Percentiles rank a stretch among this genome's conserved stretches.
Conservation (phyloP, 345 rosid species). For the Anacardium occidentale region DNA sequence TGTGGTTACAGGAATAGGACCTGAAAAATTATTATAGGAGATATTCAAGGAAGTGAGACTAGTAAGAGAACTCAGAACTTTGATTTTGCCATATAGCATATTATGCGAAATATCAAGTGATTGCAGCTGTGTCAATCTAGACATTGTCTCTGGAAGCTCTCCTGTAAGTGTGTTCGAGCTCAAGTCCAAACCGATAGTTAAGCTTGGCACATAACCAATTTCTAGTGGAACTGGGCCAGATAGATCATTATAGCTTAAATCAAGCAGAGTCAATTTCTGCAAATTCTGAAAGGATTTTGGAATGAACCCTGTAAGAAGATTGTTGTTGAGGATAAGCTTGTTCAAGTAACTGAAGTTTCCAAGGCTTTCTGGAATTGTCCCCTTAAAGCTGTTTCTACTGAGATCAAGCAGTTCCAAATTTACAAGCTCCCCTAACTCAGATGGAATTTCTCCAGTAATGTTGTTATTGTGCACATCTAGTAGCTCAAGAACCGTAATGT, state of each 20-base stretch:
- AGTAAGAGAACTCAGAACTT: slow-evolving; percentile 76
- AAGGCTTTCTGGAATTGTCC: slow-evolving; percentile 69
- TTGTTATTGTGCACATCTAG: slow-evolving; percentile 86
- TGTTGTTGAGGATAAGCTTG: slow-evolving; percentile 93
- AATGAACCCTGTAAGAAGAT: slow-evolving; percentile 67
- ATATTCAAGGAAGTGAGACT: slow-evolving; percentile 86
- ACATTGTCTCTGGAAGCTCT: slow-evolving; percentile 62
- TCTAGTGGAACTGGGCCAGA: slow-evolving; percentile 70
- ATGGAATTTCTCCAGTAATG: slow-evolving; percentile 73
- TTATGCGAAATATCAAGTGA: slow-evolving; percentile 86
- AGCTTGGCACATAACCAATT: slow-evolving; percentile 72
- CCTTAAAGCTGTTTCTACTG: slow-evolving; percentile 80
- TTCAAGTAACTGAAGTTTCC: slow-evolving; percentile 86
- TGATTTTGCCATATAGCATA: slow-evolving; percentile 57
- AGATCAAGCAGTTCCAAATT: slow-evolving; percentile 96
- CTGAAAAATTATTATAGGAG: slow-evolving; percentile 85
- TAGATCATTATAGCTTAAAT: slow-evolving; percentile 78
- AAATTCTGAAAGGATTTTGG: slow-evolving; percentile 60
- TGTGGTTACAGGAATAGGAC: slow-evolving; percentile 85
- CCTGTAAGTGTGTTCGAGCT: slow-evolving; percentile 71
- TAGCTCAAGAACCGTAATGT: slow-evolving; percentile 78
- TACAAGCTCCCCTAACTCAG: slow-evolving; percentile 80
- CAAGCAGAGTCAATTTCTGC: slow-evolving; percentile 82
- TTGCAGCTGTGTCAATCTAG: slow-evolving; percentile 76
- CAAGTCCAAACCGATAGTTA: slow-evolving; percentile 77